Conservation (phyloP, 2,329 filamentous ascomycete species). For the Trichophyton equinum region DNA sequence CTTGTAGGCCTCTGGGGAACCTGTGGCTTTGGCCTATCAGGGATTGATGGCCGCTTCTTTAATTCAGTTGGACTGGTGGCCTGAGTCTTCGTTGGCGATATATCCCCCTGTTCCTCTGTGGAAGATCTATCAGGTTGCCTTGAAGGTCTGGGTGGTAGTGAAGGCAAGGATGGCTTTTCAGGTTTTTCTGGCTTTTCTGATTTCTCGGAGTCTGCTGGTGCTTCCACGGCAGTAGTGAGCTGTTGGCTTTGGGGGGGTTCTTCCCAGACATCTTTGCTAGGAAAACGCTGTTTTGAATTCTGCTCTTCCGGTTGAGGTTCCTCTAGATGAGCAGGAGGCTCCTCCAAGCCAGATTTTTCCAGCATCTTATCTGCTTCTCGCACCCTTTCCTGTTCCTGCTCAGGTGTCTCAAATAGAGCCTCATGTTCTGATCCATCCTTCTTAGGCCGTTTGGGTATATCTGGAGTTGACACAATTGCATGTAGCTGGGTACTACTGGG, state of each 20-base stretch:
- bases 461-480: conserved; percentile 74
- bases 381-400: conserved; percentile 36
- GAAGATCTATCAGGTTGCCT: conserved; percentile 23
- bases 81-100: conserved; percentile 38
- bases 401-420: conserved; percentile 30
- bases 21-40: conserved; percentile 51
- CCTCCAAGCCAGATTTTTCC: conserved; percentile 27
- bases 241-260: conserved; percentile 75
- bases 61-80: conserved; percentile 34
- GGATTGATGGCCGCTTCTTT: conserved; percentile 41
- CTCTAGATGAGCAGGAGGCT: conserved; percentile 19
- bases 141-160: conserved; percentile 21
- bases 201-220: conserved; percentile 27
- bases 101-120: conserved; percentile 19
- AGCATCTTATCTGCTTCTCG: conserved; percentile 21
- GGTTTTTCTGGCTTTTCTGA: conserved; percentile 16
- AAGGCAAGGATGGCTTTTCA: conserved; percentile 20
- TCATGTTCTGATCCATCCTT: conserved; percentile 28
- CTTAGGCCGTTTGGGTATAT: conserved; percentile 36
- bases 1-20: conserved; percentile 55
- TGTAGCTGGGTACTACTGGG: conserved; percentile 67
- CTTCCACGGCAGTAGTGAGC: conserved; percentile 60
- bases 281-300: conserved; percentile 58
- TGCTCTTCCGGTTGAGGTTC: conserved; percentile 15
- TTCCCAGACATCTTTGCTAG: conserved; percentile 89